phyloP scores from a whole-genome alignment of 495 filamentous ascomycete species.

The Schizothecium vesticola region DNA sequence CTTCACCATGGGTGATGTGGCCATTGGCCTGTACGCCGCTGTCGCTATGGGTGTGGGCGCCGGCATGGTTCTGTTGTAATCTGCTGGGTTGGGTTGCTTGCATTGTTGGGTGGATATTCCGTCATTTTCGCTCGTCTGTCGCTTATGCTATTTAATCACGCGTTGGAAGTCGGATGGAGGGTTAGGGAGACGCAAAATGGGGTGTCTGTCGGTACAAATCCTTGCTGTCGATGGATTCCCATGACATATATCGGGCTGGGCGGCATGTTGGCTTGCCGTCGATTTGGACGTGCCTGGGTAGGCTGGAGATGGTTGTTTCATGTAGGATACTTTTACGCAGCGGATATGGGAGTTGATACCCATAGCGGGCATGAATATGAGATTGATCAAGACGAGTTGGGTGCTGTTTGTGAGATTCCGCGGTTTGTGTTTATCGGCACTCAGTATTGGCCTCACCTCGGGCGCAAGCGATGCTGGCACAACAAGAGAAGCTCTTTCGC shows the following conservation, averaged over 20 bases:
- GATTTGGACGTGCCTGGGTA: background rate
- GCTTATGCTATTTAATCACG: background rate
- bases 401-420: background rate
- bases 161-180: background rate
- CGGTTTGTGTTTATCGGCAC: background rate
- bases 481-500: background rate
- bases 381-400: background rate
- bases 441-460: background rate
- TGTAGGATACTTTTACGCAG: background rate
- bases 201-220: background rate
- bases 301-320: background rate
- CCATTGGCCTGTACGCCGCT: slow-evolving; percentile 61
- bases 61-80: slow-evolving; percentile 73
- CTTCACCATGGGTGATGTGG: slow-evolving; percentile 58
- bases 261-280: background rate
- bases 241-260: background rate
- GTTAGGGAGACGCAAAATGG: background rate
- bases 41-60: slow-evolving; percentile 63
- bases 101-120: background rate
- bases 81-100: background rate
- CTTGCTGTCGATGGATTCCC: background rate
- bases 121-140: background rate
- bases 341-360: background rate
- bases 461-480: background rate
- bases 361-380: background rate